Conservation (phyloP, 805 yeast genomes). For the Pichia membranifaciens region DNA sequence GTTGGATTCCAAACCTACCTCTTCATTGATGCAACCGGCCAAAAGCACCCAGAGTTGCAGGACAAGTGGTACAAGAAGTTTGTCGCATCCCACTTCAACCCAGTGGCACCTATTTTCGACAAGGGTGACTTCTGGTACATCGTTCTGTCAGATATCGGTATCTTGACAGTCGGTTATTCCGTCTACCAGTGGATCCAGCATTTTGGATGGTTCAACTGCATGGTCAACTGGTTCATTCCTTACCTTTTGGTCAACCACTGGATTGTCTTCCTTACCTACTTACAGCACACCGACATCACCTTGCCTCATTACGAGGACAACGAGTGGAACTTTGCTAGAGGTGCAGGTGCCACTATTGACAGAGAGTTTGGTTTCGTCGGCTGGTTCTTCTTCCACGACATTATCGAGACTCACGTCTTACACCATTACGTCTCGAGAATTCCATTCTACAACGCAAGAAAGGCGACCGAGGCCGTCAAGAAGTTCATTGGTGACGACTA, state of each 20-base stretch:
- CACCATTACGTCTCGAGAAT: constrained; percentile 52
- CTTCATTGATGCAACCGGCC: constrained; percentile 53
- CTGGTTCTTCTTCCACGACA: constrained; percentile 50
- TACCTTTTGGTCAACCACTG: constrained; percentile 58
- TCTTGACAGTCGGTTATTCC: constrained; percentile 36
- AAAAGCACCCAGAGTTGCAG: constrained; percentile 34
- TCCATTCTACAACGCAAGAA: constrained; percentile 52
- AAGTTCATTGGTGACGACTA: constrained; percentile 50
- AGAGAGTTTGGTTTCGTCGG: constrained; percentile 57
- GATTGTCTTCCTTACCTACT: constrained; percentile 57
- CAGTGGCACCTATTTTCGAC: constrained; percentile 50
- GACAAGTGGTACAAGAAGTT: constrained; percentile 29
- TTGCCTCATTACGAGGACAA: constrained; percentile 53
- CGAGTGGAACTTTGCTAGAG: constrained; percentile 61
- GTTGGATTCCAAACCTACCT: constrained; percentile 51
- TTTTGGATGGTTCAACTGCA: constrained; percentile 45
- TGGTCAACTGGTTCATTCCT: constrained; percentile 53
- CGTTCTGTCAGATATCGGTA: constrained; percentile 51
- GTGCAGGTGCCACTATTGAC: constrained; percentile 63
- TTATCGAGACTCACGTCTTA: constrained; percentile 52
- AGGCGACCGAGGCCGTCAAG: constrained; percentile 45
- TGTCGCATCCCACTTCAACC: constrained; percentile 48
- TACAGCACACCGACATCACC: constrained; percentile 56
- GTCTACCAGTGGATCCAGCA: constrained; percentile 48
- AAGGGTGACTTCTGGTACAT: constrained; percentile 50